Percentiles rank a stretch among this genome's conserved stretches.
Conservation (phyloP, 2,329 filamentous ascomycete species). For the Nemania abortiva region DNA sequence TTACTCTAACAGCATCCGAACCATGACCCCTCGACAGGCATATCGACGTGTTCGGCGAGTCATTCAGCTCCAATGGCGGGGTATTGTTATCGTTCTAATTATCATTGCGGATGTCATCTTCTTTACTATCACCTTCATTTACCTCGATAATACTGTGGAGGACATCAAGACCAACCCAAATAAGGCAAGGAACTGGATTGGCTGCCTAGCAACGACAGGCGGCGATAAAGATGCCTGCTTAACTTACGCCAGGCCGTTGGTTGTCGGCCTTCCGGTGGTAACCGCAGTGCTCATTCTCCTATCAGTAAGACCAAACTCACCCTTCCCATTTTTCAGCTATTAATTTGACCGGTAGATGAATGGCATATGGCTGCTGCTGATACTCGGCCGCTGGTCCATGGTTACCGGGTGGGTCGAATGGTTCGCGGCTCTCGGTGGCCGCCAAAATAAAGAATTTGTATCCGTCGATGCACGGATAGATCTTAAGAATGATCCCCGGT, state of each 20-base stretch:
- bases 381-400: constrained; percentile 88
- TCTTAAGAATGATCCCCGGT: constrained; percentile 72
- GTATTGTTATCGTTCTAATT: constrained; percentile 88
- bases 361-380: constrained; percentile 84
- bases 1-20: constrained; percentile 80
- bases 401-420: constrained; percentile 83
- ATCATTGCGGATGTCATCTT: constrained; percentile 94
- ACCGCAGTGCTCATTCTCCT: constrained; percentile 86
- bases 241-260: constrained; percentile 67
- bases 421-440: constrained; percentile 60
- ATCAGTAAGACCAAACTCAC: constrained; percentile 66
- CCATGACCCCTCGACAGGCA: constrained; percentile 85
- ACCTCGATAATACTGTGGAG: constrained; percentile 79
- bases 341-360: constrained; percentile 68
- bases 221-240: constrained; percentile 77
- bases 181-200: constrained; percentile 74
- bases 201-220: constrained; percentile 71
- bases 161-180: constrained; percentile 65
- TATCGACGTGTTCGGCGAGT: constrained; percentile 89
- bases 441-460: constrained; percentile 82
- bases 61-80: constrained; percentile 92
- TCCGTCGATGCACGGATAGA: constrained; percentile 81
- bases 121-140: constrained; percentile 91
- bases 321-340: neutral
- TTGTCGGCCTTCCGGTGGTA: constrained; percentile 81